Percentiles rank a stretch among this genome's conserved stretches.
Conservation (phyloP, 352 stramenopile genomes). For the Phytopythium kandeliae region DNA sequence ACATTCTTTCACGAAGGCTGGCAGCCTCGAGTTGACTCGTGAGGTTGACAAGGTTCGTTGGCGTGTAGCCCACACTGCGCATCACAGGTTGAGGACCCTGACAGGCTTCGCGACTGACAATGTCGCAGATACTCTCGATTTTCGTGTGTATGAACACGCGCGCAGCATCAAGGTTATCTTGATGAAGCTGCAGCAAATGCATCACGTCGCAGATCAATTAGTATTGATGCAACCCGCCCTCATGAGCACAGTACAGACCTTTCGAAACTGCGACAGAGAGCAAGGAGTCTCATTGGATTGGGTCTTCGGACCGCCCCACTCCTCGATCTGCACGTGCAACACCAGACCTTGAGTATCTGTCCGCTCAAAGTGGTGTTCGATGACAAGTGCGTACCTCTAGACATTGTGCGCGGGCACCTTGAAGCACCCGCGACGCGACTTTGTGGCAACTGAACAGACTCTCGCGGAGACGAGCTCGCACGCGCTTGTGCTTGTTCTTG, state of each 20-base stretch:
- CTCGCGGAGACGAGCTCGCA: slow-evolving; percentile 28
- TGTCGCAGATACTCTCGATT: slow-evolving; percentile 15
- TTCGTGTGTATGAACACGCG: slow-evolving; percentile 11
- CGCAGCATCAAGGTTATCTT: slow-evolving; percentile 8
- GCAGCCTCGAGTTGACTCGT: slow-evolving; percentile 18
- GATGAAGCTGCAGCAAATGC: slow-evolving; percentile 10
- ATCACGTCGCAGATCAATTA: background rate
- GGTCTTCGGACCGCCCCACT: background rate
- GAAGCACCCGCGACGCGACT: slow-evolving; percentile 23
- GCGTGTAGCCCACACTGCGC: slow-evolving; percentile 5
- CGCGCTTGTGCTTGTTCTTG: slow-evolving; percentile 28
- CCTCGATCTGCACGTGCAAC: slow-evolving; percentile 10
- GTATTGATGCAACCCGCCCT: no score
- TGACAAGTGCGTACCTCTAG: slow-evolving; percentile 13
- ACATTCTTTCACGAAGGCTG: slow-evolving; percentile 45
- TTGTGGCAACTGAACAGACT: slow-evolving; percentile 50
- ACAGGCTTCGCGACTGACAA: slow-evolving; percentile 17
- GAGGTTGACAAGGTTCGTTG: slow-evolving; percentile 15
- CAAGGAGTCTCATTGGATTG: background rate
- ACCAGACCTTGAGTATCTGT: background rate
- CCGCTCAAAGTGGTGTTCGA: background rate
- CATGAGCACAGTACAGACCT: no score
- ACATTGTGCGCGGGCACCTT: slow-evolving; percentile 20
- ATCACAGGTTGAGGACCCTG: background rate
- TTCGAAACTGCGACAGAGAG: slow-evolving; percentile 6